Evolutionary conservation across 1,284 basidiomycete species (phyloP), one percentile per base, ranked within the genome.

Genomic region (Pseudozyma pruni): DNA sequence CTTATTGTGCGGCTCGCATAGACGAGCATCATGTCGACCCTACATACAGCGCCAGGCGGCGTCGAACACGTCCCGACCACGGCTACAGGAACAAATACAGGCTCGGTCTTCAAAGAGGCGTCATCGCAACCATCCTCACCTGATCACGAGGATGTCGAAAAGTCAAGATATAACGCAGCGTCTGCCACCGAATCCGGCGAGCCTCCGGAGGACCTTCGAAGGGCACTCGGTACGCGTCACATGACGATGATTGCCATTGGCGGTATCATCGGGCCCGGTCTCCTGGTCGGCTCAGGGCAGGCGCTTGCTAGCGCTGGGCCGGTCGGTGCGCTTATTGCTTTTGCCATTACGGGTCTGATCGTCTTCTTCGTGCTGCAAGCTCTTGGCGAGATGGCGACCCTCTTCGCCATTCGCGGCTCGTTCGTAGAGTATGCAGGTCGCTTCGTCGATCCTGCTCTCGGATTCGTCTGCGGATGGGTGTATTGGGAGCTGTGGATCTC

Each of bases 371-470:
- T 78, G 4, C 60, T 72, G 37, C 70, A 72, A 31, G 61, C 71
- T 3, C 41, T 74, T 8, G 72, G 74, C 9, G 74, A 73, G 23
- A 67, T 76, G 53, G 54, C 58, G 27, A 77, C 82, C 11, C 89
- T 86, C 74, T 86, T 91, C 33, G 82, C 83, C 39, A 84, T 86
- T 66, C 69, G 85, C 52, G 90, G 88, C 62, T 88, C 91, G 2
- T 91, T 92, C 79, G 90, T 94, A 82, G 89, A 87, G 46, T 85
- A 93, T 25, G 90, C 91, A 1, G 89, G 88, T 66, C 88, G 90
- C 42, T 91, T 91, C 79, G 89, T 92, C 22, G 88, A 91, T 74
- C 89, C 89, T 2, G 89, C 91, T 0, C 86, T 93, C 62, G 89
- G 89, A 0, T 73, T 75, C 31, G 63, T 75, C 87, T 29, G 79